phyloP scores from a whole-genome alignment of 1,284 basidiomycete genomes.

The Malassezia nana region DNA sequence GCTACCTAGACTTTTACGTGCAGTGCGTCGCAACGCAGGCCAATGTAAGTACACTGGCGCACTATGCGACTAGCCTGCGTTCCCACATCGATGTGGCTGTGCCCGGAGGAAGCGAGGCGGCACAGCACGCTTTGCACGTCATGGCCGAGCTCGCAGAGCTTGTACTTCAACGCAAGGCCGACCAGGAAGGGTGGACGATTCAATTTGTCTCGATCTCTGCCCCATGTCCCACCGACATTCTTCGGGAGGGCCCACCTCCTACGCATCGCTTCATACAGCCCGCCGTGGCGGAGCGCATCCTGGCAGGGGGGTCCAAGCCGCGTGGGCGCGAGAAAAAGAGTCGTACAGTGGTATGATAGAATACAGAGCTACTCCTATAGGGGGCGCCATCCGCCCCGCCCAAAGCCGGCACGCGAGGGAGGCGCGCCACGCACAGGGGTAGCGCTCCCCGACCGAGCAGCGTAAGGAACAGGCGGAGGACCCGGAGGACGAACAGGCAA shows the following conservation, averaged over 20 bases:
- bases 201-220: slow-evolving; percentile 32
- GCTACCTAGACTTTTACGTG: slow-evolving; percentile 77
- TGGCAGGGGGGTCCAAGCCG: not conserved
- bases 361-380: slow-evolving; percentile 50
- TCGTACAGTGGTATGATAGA: not conserved
- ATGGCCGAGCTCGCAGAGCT: slow-evolving; percentile 79
- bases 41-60: slow-evolving; percentile 62
- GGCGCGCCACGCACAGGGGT: not conserved
- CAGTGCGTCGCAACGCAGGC: slow-evolving; percentile 64
- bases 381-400: slow-evolving; percentile 9
- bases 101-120: slow-evolving; percentile 6
- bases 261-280: not conserved
- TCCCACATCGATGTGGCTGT: slow-evolving; percentile 62
- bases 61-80: slow-evolving; percentile 73
- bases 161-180: slow-evolving; percentile 64
- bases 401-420: not conserved
- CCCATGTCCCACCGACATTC: slow-evolving; percentile 4
- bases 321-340: not conserved
- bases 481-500: not conserved
- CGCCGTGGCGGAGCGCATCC: not conserved
- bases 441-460: too few species aligned
- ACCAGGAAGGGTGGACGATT: slow-evolving; percentile 64
- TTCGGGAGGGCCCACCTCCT: not conserved
- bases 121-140: slow-evolving; percentile 65
- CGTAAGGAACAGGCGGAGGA: not conserved